These are phyloP conservation scores for Coemansia sp. DNA, from an alignment of 192 early-diverging fungal genomes.

Conservation along the genomic window DNA sequence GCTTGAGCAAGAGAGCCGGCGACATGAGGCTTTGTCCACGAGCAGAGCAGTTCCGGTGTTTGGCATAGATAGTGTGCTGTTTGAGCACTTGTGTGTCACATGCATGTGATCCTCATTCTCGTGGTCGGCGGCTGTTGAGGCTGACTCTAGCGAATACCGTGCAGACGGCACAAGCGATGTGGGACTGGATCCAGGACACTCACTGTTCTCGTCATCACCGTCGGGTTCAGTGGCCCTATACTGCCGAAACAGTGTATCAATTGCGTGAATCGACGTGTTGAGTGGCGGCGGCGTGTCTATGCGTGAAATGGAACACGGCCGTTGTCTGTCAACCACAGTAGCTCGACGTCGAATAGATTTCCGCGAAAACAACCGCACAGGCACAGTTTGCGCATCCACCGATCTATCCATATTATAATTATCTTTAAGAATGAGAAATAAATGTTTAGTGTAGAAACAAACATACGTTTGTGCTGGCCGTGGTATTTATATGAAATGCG, in stretches of 20 bases:
- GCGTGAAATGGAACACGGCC: constrained; percentile 18
- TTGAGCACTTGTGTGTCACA: background rate
- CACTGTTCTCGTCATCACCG: background rate
- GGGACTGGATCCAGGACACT: background rate
- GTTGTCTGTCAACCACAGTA: background rate
- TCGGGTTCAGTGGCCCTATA: background rate
- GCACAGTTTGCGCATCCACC: background rate
- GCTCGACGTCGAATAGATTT: background rate
- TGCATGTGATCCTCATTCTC: background rate
- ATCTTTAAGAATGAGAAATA: background rate
- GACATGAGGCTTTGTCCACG: too few species aligned
- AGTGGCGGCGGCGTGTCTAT: constrained; percentile 18
- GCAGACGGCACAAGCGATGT: background rate
- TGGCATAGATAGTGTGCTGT: background rate
- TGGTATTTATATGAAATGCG: background rate
- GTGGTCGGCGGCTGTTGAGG: background rate
- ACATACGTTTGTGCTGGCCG: background rate
- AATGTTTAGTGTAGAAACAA: background rate
- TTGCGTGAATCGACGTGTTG: constrained; percentile 22
- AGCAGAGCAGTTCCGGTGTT: too few species aligned
- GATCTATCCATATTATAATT: background rate
- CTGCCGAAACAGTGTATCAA: constrained; percentile 27
- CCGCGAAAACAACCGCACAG: background rate
- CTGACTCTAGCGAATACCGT: constrained; percentile 3
- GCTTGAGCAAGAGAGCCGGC: background rate